phyloP scores from a whole-genome alignment of 1,284 basidiomycete genomes.

The Leccinum insolens region DNA sequence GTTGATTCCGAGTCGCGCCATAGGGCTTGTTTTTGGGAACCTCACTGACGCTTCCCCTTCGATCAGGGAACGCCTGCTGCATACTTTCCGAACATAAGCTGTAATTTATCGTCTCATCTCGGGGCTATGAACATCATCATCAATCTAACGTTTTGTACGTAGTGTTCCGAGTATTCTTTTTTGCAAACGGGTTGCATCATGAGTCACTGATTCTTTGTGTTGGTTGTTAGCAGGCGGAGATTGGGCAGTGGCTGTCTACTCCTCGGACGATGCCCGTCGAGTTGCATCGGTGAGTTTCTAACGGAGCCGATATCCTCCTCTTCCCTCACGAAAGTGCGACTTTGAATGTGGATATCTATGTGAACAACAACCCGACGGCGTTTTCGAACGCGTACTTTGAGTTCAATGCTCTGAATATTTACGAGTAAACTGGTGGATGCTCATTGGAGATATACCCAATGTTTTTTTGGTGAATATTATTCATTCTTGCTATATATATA shows the following conservation, averaged over 20 bases:
- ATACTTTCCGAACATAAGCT: slow-evolving; percentile 21
- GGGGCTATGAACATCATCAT: slow-evolving; percentile 28
- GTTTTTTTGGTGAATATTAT: not conserved
- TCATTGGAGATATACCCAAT: not conserved
- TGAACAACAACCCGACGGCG: slow-evolving; percentile 17
- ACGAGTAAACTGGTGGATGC: slow-evolving; percentile 8
- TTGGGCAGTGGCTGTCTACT: slow-evolving; percentile 42
- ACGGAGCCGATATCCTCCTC: not conserved
- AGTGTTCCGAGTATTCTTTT: not conserved
- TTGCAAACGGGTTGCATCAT: not conserved
- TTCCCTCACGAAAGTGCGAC: not conserved
- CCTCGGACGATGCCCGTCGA: slow-evolving; percentile 35
- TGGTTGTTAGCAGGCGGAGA: slow-evolving; percentile 37
- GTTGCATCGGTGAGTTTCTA: slow-evolving; percentile 33
- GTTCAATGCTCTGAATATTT: slow-evolving; percentile 31
- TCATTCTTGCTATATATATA: not conserved
- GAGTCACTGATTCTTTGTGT: not conserved
- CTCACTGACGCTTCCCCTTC: not conserved
- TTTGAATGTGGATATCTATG: not conserved
- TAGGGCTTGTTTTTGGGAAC: too few relatives aligned
- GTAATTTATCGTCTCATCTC: slow-evolving; percentile 22
- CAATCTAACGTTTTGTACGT: slow-evolving; percentile 31
- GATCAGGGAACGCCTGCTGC: slow-evolving; percentile 26
- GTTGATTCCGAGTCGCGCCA: not conserved
- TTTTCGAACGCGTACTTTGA: slow-evolving; percentile 30